phyloP scores from a whole-genome alignment of 1,284 basidiomycete species.

The Naganishia sp. region DNA sequence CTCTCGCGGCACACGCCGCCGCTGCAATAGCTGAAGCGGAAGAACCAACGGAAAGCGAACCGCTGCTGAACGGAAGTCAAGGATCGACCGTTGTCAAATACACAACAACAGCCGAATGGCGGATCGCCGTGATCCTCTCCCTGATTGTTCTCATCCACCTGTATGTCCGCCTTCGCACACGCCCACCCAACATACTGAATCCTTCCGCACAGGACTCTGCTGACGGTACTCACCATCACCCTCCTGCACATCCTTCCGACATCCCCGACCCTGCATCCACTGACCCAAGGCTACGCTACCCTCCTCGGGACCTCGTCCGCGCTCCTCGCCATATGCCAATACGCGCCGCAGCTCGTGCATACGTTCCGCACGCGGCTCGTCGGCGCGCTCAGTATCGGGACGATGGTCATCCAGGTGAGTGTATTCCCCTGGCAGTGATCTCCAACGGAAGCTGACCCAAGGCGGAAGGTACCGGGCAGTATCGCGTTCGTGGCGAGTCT shows the following conservation, averaged over 20 bases:
- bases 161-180: conserved; percentile 57
- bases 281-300: conserved; percentile 70
- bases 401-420: conserved; percentile 83
- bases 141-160: conserved; percentile 73
- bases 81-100: conserved; percentile 7
- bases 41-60: not conserved
- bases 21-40: not conserved
- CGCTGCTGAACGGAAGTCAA: conserved; percentile 5
- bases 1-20: conserved; percentile 1
- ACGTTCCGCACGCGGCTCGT: conserved; percentile 79
- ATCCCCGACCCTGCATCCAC: conserved; percentile 51
- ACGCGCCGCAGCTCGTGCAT: conserved; percentile 79
- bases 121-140: conserved; percentile 69
- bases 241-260: conserved; percentile 53
- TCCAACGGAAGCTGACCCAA: too few relatives aligned
- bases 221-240: conserved; percentile 43
- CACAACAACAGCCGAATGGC: conserved; percentile 66
- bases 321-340: conserved; percentile 76
- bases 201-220: conserved; percentile 39
- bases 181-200: conserved; percentile 33
- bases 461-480: conserved; percentile 65
- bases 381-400: conserved; percentile 86
- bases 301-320: conserved; percentile 84
- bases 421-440: too few relatives aligned
- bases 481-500: conserved; percentile 85